Evolutionary conservation across 495 filamentous ascomycete genomes (phyloP), one percentile per base, ranked within the genome.

Genomic region (Lasiosphaeria ovina): DNA sequence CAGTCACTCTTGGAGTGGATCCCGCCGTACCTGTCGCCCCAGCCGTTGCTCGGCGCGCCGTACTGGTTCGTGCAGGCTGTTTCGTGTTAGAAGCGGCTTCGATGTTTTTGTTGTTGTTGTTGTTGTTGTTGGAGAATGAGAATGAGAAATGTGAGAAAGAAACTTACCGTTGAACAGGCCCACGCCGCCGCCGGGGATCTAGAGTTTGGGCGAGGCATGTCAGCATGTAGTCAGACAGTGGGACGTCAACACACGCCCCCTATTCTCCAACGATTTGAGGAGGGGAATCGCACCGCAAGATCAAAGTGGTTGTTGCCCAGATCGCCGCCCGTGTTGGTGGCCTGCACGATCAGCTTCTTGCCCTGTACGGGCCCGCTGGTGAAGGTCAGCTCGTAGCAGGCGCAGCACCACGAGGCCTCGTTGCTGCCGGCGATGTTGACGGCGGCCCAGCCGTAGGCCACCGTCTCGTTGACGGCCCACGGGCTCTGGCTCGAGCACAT

Each of bases 281-380:
- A 24, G 24, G 24, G 24, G 24, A 2, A 32, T 72, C 77, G 10
- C 65, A 80, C 77, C 16, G 83, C 82, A 56, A 88, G 65, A 75
- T 86, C 84, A 68, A 88, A 88, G 60, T 87, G 85, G 58, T 85
- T 85, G 16, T 75, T 63, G 16, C 77, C 77, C 55, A 87, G 67
- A 57, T 87, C 84, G 17, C 77, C 80, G 12, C 84, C 85, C 24
- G 84, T 87, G 67, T 89, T 89, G 49, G 83, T 87, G 14, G 85
- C 84, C 74, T 89, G 86, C 16, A 89, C 83, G 57, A 88, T 78
- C 79, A 89, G 81, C 74, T 82, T 81, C 79, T 88, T 82, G 59
- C 86, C 79, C 49, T 61, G 38, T 9, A 83, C 78, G 0, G 83
- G 66, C 0, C 79, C 81, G 62, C 76, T 78, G 6, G 85, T 88